Base-by-base conservation (phyloP, 129 eudicot genomes). In the Lactuca sativa region DNA sequence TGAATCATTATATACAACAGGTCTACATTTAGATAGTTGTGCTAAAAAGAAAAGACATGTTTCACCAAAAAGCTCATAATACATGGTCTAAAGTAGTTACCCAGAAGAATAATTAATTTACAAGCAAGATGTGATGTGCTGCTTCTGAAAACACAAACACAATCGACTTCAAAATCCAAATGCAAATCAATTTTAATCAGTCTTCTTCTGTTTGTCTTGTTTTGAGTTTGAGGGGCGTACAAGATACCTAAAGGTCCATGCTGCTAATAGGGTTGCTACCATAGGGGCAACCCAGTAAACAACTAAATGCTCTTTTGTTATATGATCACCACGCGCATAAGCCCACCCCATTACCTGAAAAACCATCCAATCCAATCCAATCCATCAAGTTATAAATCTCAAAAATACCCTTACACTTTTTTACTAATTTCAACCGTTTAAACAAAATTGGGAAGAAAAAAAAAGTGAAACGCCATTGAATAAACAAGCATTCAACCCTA, bases 331-430 rank as follows among this genome's bases (percentile, higher is more conserved):
- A 5, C 82, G 84, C 59, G 97, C 97, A 83, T 83, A 91, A 51
- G 97, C 95, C 97, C 97, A 91, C 51, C 97, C 97, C 95, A 85
- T 85, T 66, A 90, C 95, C 97, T 90, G 43, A 36, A 71, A 71
- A 72, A 66, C 58, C 51, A 34, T 43, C 49, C 61, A 21, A 25
- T 64, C 31, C 18, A 36, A 44, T 14, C 21, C 21, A 21, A 21
- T 21, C 21, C 21, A 21, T 21, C 33, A 62, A 25, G 6, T 62
- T 56, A 67, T 40, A 41, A 40, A 69, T 68, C 12, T 52, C 17
- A 36, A 11, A 33, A 34, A 14, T 66, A 75, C 57, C 36, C 60
- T 49, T 44, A 25, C 30, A 25, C 30, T 25, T 25, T 25, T 25
- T 25, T 25, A 25, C 30, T 2, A 25, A 25, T 25, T 25, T 25